phyloP scores from a whole-genome alignment of 345 rosid genomes.

The Euphorbia tirucalli region DNA sequence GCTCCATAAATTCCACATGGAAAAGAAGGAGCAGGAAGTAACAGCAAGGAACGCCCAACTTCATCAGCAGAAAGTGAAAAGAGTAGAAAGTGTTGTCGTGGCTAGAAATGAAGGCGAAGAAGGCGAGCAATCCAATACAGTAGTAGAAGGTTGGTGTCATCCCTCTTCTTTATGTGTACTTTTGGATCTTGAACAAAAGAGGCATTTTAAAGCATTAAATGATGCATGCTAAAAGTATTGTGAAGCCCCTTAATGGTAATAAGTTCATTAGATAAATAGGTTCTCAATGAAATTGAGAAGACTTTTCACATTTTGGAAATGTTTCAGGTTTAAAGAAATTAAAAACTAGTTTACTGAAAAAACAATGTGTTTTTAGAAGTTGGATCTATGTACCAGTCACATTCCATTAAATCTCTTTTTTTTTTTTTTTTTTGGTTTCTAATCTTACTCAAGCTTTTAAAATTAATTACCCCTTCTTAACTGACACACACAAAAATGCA shows the following conservation, averaged over 20 bases:
- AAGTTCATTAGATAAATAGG: neutral
- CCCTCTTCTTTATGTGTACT: conserved; percentile 6
- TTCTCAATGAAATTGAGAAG: too few species aligned
- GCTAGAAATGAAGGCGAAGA: conserved; percentile 44
- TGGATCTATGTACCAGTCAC: too few species aligned
- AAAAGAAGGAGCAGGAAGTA: conserved; percentile 92
- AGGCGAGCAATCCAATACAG: conserved; percentile 46
- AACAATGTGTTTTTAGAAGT: too few species aligned
- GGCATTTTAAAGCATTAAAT: neutral
- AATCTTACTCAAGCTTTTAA: too few species aligned
- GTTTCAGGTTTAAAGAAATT: too few species aligned
- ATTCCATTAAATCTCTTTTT: too few species aligned
- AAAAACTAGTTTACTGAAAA: too few species aligned
- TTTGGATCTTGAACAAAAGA: neutral
- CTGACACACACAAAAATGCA: too few species aligned
- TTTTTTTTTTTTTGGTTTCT: too few species aligned
- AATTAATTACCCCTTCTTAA: too few species aligned
- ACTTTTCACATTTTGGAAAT: too few species aligned
- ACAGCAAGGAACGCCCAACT: conserved; percentile 86
- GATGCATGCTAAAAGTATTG: neutral
- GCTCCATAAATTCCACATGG: conserved; percentile 73
- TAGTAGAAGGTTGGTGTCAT: conserved; percentile 51
- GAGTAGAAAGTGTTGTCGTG: conserved; percentile 35
- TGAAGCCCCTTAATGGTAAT: neutral
- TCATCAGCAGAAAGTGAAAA: conserved; percentile 60